Conservation (phyloP, 2,329 filamentous ascomycete species). For the Penicillium griseofulvum region DNA sequence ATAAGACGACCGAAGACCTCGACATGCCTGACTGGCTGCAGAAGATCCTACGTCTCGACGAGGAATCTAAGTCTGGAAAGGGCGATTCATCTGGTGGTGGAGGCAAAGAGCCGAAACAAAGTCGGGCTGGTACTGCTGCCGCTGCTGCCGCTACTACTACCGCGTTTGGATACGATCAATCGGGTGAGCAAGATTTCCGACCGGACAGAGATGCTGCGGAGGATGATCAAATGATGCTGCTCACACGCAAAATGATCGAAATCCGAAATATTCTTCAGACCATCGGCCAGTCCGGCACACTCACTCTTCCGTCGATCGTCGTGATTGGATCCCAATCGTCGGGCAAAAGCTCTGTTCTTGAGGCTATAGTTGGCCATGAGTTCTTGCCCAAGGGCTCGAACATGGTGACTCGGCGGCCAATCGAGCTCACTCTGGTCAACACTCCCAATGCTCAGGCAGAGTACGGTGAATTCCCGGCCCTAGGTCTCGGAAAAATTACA, state of each 20-base stretch:
- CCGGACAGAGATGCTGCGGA: slow-evolving; percentile 65
- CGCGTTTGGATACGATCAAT: slow-evolving; percentile 74
- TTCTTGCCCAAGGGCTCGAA: slow-evolving; percentile 97
- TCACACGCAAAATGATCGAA: slow-evolving; percentile 99
- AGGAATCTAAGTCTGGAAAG: slow-evolving; percentile 55
- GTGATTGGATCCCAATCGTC: slow-evolving; percentile 98
- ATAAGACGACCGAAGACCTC: slow-evolving; percentile 74
- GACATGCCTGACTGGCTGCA: slow-evolving; percentile 77
- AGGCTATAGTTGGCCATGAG: slow-evolving; percentile 96
- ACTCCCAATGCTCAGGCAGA: slow-evolving; percentile 82
- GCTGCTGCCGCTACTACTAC: slow-evolving; percentile 70
- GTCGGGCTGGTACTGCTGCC: slow-evolving; percentile 54
- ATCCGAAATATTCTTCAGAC: slow-evolving; percentile 88
- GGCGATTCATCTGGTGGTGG: slow-evolving; percentile 45
- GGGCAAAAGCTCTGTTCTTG: slow-evolving; percentile 93
- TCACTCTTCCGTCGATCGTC: slow-evolving; percentile 95
- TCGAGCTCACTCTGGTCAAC: slow-evolving; percentile 94
- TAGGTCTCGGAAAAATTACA: slow-evolving; percentile 83
- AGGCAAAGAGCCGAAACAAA: slow-evolving; percentile 54
- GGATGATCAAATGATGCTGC: slow-evolving; percentile 98
- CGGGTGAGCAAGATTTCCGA: slow-evolving; percentile 59
- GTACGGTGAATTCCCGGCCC: slow-evolving; percentile 92
- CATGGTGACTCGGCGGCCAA: slow-evolving; percentile 95
- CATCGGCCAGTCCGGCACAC: slow-evolving; percentile 83
- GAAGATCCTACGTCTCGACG: slow-evolving; percentile 63